Evolutionary conservation across 495 filamentous ascomycete species (phyloP), one percentile per base, ranked within the genome.

Genomic region (Lineolata rhizophorae): DNA sequence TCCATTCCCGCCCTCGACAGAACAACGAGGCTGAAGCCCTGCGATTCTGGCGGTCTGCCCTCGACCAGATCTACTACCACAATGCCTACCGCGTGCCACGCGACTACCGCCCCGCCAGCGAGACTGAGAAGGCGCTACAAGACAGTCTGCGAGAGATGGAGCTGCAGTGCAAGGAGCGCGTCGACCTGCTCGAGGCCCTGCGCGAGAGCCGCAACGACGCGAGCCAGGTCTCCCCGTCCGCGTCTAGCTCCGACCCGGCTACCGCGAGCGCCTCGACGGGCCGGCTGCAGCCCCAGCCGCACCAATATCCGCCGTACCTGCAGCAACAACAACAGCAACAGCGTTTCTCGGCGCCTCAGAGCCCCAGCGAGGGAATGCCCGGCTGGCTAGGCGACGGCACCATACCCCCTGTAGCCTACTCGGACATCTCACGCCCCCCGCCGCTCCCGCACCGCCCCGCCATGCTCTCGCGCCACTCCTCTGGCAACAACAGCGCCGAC

Each of bases 11-110:
- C 22, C 22, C 22, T 25, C 4, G 11, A 35, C 46, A 93, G 82
- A 82, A 82, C 43, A 84, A 95, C 48, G 81, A 95, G 54, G 62
- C 64, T 32, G 87, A 95, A 58, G 87, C 87, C 22, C 66, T 95
- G 43, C 67, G 76, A 43, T 84, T 79, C 44, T 97, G 87, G 87
- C 79, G 70, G 44, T 71, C 71, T 34, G 84, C 83, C 27, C 74
- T 95, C 30, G 78, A 90, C 40, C 79, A 85, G 31, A 87, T 97
- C 36, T 76, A 81, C 46, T 78, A 83, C 43, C 73, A 83, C 54
- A 77, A 87, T 53, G 68, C 78, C 34, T 76, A 72, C 52, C 69
- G 70, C 30, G 57, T 76, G 20, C 66, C 71, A 30, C 57, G 69
- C 20, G 70, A 58, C 40, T 81, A 78, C 46, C 60, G 61, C 4